These are phyloP conservation scores for Nymphaea thermarum DNA, from an alignment of 164 flowering plant species.

Conservation along the genomic window DNA sequence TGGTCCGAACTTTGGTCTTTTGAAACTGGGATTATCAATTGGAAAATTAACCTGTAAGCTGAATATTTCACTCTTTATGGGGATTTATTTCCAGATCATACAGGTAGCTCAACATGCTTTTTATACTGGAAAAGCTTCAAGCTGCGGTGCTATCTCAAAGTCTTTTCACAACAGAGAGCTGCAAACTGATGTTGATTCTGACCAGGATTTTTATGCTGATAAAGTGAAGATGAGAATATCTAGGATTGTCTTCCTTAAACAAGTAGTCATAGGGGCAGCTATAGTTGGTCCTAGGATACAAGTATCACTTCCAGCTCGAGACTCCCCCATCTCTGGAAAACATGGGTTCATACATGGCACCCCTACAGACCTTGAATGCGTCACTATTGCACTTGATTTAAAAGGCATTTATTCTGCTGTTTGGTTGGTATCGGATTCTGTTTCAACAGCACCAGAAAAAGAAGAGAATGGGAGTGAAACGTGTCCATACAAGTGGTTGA, in stretches of 20 bases:
- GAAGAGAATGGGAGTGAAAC: conserved; percentile 13
- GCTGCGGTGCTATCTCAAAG: conserved; percentile 13
- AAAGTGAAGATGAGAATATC: conserved; percentile 22
- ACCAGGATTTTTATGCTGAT: conserved; percentile 13
- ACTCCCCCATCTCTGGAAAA: conserved; percentile 9
- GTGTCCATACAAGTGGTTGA: conserved; percentile 15
- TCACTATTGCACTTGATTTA: conserved; percentile 30
- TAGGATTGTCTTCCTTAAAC: conserved; percentile 41
- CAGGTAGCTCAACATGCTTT: conserved; percentile 32
- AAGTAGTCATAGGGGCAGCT: conserved; percentile 43
- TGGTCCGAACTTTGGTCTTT: conserved; percentile 23
- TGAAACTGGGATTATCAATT: conserved; percentile 34
- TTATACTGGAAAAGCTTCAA: conserved; percentile 8
- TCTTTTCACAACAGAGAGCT: conserved; percentile 16
- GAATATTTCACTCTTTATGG: conserved; percentile 36
- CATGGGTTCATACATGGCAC: conserved; percentile 4
- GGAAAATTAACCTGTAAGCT: conserved; percentile 55
- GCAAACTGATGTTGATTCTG: conserved; percentile 11
- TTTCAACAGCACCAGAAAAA: conserved; percentile 14
- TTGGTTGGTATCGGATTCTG: conserved; percentile 42
- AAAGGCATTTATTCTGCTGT: conserved; percentile 42
- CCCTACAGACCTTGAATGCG: conserved; percentile 14
- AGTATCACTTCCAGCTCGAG: conserved; percentile 32
- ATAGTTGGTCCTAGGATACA: conserved; percentile 49
- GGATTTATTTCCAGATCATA: conserved; percentile 28